phyloP scores from a whole-genome alignment of 2,329 filamentous ascomycete genomes.

The Fusarium nygamai region DNA sequence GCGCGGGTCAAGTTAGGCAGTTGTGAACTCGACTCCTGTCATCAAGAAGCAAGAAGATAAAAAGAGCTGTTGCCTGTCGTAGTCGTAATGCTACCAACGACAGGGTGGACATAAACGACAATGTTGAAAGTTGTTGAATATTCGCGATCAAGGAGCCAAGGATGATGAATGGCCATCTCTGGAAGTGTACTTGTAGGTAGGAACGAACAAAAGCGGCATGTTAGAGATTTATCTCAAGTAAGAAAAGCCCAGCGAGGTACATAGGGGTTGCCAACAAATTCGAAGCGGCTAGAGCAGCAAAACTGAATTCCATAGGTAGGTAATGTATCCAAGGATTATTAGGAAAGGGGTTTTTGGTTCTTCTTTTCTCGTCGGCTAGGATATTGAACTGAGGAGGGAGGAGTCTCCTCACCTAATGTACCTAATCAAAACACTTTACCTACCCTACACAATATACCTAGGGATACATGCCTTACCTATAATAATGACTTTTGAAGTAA shows the following conservation, averaged over 20 bases:
- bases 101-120: slow-evolving; percentile 4
- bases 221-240: neutral
- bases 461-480: neutral
- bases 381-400: slow-evolving; percentile 1
- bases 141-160: neutral
- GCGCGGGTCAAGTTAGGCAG: slow-evolving; percentile 11
- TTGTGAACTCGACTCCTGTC: neutral
- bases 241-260: neutral
- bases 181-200: neutral
- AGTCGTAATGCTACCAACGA: slow-evolving; percentile 19
- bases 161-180: neutral
- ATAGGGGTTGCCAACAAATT: neutral
- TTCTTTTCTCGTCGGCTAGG: neutral
- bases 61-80: slow-evolving; percentile 32
- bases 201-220: neutral
- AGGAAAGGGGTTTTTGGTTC: neutral
- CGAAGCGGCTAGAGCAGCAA: neutral
- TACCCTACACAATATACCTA: neutral
- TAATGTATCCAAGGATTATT: neutral
- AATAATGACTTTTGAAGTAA: neutral
- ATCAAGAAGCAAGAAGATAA: slow-evolving; percentile 13
- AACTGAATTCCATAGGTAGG: neutral
- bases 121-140: slow-evolving; percentile 2
- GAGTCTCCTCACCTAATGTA: neutral
- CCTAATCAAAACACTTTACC: neutral